Percentiles rank a stretch among this genome's conserved stretches.
Conservation (phyloP, 768 basidiomycete species). For the Kwoniella europaea region DNA sequence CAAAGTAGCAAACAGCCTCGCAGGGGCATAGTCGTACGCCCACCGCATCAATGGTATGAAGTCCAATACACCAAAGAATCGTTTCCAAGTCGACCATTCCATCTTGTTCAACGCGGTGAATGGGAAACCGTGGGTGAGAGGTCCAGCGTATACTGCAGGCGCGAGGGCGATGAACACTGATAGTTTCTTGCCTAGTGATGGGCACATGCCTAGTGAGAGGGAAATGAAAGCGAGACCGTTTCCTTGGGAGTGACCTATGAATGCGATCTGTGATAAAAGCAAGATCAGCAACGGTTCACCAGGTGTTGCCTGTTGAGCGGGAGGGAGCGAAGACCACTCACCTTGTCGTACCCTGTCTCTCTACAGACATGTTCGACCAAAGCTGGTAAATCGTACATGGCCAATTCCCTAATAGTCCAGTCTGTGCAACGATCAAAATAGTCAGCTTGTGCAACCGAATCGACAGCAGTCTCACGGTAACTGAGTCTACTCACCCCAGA, state of each 20-base stretch:
- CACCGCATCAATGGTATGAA: conserved; percentile 64
- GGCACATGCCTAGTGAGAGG: conserved; percentile 63
- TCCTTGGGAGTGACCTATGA: conserved; percentile 65
- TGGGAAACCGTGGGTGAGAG: conserved; percentile 62
- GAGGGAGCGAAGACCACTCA: conserved; percentile 10
- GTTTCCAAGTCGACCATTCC: conserved; percentile 62
- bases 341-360: conserved; percentile 62
- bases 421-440: conserved; percentile 45
- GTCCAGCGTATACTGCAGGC: conserved; percentile 64
- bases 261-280: conserved; percentile 58
- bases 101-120: conserved; percentile 61
- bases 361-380: conserved; percentile 62
- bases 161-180: conserved; percentile 63
- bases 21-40: conserved; percentile 61
- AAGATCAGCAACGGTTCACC: not conserved
- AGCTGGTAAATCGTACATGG: conserved; percentile 64
- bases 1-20: conserved; percentile 59
- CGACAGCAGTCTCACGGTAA: not conserved
- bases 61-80: conserved; percentile 63
- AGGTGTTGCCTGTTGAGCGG: not conserved
- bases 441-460: not conserved
- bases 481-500: conserved; percentile 60
- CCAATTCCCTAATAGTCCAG: conserved; percentile 64
- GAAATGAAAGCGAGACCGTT: conserved; percentile 64
- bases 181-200: conserved; percentile 61